Base-by-base conservation (phyloP, 2,329 filamentous ascomycete species). In the Fusarium sp. region DNA sequence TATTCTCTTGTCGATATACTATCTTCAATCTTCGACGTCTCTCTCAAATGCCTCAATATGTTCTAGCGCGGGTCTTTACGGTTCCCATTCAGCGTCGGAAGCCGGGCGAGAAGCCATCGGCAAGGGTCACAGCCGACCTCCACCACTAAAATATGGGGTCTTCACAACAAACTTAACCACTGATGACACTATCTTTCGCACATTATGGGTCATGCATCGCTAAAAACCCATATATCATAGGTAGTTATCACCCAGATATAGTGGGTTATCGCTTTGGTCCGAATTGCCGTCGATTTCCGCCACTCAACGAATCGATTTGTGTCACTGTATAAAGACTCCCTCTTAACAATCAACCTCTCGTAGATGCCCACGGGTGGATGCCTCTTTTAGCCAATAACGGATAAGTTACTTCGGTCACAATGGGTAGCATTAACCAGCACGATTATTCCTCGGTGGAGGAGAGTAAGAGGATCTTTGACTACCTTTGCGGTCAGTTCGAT, bases 401-500 rank as follows among this genome's bases (percentile, higher is more conserved):
- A 33, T 51, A 19, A 45, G 23, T 16, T 5, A 14, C 5, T 31
- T 35, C 18, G 37, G 16, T 31, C 39, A 73, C 44, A 16, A 73
- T 73, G 70, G 65, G 67, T 63, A 76, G 65, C 55, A 16, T 56
- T 46, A 52, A 69, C 39, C 56, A 57, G 25, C 55, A 56, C 27
- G 51, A 55, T 18, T 78, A 78, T 37, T 78, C 76, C 25, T 72
- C 76, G 2, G 21, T 66, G 18, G 55, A 66, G 38, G 76, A 78
- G 60, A 71, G 71, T 21, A 65, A 62, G 21, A 65, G 72, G 23
- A 75, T 78, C 39, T 57, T 78, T 31, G 56, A 72, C 23, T 66
- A 67, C 44, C 55, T 77, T 10, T 70, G 64, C 52, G 31, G 49
- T 19, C 67, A 77, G 23, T 74, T 82, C 21, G 78, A 82, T 33